Evolutionary conservation across 768 basidiomycete genomes (phyloP).

Genomic region (Rhizopogon rudus): DNA sequence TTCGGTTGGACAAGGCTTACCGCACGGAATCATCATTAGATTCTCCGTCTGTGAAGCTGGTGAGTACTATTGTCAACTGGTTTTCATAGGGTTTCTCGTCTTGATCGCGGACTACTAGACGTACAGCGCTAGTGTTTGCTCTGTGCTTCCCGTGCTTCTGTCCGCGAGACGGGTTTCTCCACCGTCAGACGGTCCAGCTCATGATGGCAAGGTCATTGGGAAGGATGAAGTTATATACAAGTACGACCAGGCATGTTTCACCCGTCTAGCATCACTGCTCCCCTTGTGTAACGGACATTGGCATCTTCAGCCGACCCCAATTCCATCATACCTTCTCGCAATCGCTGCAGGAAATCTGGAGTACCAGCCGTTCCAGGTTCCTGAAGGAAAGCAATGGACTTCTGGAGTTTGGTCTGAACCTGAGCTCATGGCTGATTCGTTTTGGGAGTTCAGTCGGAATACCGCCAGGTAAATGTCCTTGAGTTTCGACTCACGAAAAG

Average conservation of each 20-base stretch:
- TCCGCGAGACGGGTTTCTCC: conserved; percentile 52
- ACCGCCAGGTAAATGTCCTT: conserved; percentile 35
- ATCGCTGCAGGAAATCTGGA: conserved; percentile 53
- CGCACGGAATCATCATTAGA: conserved; percentile 23
- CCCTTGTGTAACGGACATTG: neutral
- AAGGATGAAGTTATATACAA: conserved; percentile 41
- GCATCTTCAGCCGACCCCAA: conserved; percentile 38
- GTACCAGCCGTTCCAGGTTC: conserved; percentile 36
- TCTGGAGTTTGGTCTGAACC: conserved; percentile 62
- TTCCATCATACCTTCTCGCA: conserved; percentile 57
- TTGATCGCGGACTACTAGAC: conserved; percentile 25
- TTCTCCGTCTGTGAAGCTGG: conserved; percentile 52
- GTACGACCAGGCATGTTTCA: conserved; percentile 41
- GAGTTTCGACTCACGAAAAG: neutral
- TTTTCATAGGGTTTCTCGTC: neutral
- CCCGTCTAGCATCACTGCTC: neutral
- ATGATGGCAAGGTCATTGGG: conserved; percentile 39
- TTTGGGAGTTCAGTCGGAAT: conserved; percentile 56
- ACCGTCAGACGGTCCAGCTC: conserved; percentile 34
- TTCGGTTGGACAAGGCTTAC: neutral
- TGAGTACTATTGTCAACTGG: conserved; percentile 14
- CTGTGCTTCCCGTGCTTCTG: conserved; percentile 48
- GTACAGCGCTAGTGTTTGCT: conserved; percentile 44
- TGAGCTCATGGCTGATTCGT: conserved; percentile 41
- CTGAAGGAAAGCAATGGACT: conserved; percentile 41